phyloP scores from a whole-genome alignment of 768 basidiomycete genomes.

The Lactarius psammicola region DNA sequence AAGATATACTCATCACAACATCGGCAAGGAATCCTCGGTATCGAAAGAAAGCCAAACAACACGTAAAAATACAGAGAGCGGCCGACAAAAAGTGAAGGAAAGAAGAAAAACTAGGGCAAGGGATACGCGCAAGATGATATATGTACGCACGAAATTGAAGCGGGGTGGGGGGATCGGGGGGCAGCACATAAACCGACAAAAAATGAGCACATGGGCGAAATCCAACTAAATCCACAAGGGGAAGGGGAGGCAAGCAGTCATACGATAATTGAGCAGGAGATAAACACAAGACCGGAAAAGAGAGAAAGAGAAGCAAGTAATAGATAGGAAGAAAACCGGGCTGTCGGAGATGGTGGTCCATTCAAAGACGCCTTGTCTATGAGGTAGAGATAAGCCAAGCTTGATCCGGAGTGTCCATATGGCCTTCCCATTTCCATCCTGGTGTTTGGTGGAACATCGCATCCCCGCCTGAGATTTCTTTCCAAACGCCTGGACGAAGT shows the following conservation, averaged over 20 bases:
- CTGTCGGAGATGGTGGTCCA: slow-evolving; percentile 30
- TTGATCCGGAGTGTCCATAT: slow-evolving; percentile 62
- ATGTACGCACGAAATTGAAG: slow-evolving; percentile 26
- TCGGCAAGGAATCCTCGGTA: slow-evolving; percentile 25
- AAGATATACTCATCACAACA: slow-evolving; percentile 23
- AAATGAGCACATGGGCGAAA: slow-evolving; percentile 28
- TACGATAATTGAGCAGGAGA: slow-evolving; percentile 27
- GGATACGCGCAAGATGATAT: slow-evolving; percentile 12
- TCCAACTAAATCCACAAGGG: slow-evolving; percentile 27
- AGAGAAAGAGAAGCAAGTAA: slow-evolving; percentile 21
- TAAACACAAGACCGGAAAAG: slow-evolving; percentile 25
- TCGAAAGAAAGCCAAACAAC: slow-evolving; percentile 30
- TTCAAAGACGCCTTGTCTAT: slow-evolving; percentile 37
- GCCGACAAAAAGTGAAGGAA: slow-evolving; percentile 19
- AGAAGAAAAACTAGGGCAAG: slow-evolving; percentile 12
- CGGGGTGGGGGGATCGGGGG: slow-evolving; percentile 26
- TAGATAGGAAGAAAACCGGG: slow-evolving; percentile 21
- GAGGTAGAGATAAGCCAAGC: slow-evolving; percentile 72
- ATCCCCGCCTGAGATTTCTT: slow-evolving; percentile 76
- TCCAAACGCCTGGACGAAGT: slow-evolving; percentile 58
- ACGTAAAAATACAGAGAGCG: slow-evolving; percentile 29
- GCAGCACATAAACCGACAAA: slow-evolving; percentile 22
- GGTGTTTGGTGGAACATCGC: slow-evolving; percentile 57
- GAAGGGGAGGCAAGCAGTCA: slow-evolving; percentile 7
- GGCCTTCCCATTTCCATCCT: slow-evolving; percentile 73